Evolutionary conservation across 2,329 filamentous ascomycete species (phyloP).

Genomic region (Teratosphaeria viscida): DNA sequence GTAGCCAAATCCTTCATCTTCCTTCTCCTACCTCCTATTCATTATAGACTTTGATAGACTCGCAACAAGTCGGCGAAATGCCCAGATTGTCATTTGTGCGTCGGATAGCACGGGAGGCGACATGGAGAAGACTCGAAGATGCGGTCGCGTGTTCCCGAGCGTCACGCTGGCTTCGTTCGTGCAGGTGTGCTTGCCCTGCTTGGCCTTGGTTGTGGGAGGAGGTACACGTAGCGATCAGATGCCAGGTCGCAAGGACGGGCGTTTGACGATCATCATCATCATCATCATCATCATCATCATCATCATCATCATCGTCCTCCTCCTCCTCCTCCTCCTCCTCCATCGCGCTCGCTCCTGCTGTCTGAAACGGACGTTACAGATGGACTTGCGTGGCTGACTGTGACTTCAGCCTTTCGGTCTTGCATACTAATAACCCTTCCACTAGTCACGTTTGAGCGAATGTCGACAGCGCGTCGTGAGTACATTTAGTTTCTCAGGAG

Average conservation of each 20-base stretch:
- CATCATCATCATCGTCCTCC: too few relatives aligned
- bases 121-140: background rate
- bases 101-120: background rate
- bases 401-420: background rate
- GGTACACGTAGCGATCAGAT: too few relatives aligned
- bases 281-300: too few relatives aligned
- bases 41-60: too few relatives aligned
- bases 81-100: background rate
- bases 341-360: background rate
- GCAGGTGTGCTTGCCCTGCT: background rate
- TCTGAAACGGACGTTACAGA: background rate
- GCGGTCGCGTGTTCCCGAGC: background rate
- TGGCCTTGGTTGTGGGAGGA: background rate
- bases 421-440: too few relatives aligned
- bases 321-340: too few relatives aligned
- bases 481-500: too few relatives aligned
- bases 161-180: background rate
- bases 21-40: too few relatives aligned
- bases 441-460: background rate
- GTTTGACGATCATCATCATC: too few relatives aligned
- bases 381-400: background rate
- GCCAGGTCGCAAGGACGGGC: too few relatives aligned
- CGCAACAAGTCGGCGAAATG: background rate
- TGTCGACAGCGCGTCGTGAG: too few relatives aligned
- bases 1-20: background rate